These are phyloP conservation scores for Nakaseomyces uthaithaninus DNA, from an alignment of 1,139 yeast genomes.

Conservation along the genomic window DNA sequence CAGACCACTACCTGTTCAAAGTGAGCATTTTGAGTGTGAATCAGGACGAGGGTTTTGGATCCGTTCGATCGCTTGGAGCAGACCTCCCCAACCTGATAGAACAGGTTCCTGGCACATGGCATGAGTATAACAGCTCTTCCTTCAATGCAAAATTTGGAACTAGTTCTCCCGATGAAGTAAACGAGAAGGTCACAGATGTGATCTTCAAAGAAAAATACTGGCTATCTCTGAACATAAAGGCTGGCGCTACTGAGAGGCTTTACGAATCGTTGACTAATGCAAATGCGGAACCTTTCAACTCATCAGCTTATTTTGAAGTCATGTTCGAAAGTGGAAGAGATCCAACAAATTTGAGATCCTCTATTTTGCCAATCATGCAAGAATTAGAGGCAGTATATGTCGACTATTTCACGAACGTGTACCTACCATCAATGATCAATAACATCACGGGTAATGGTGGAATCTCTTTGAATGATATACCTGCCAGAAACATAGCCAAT, in stretches of 20 bases:
- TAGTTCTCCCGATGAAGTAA: slow-evolving; percentile 32
- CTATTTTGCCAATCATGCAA: slow-evolving; percentile 37
- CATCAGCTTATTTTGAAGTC: slow-evolving; percentile 28
- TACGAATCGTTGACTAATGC: slow-evolving; percentile 32
- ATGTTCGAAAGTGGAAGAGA: slow-evolving; percentile 51
- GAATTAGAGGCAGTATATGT: slow-evolving; percentile 31
- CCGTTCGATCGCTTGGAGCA: slow-evolving; percentile 12
- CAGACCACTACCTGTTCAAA: slow-evolving; percentile 11
- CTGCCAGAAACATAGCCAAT: slow-evolving; percentile 3
- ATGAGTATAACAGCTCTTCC: slow-evolving; percentile 24
- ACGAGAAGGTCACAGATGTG: slow-evolving; percentile 34
- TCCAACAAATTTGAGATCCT: slow-evolving; percentile 37
- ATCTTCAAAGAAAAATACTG: slow-evolving; percentile 47
- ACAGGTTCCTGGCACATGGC: slow-evolving; percentile 22
- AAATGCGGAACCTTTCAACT: slow-evolving; percentile 24
- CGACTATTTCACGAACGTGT: slow-evolving; percentile 24
- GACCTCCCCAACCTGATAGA: slow-evolving; percentile 15
- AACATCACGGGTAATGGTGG: slow-evolving; percentile 18
- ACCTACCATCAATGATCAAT: slow-evolving; percentile 22
- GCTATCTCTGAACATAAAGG: slow-evolving; percentile 43
- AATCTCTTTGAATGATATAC: slow-evolving; percentile 14
- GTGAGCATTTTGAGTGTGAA: slow-evolving; percentile 13
- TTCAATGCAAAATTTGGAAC: slow-evolving; percentile 28
- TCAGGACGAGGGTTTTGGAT: slow-evolving; percentile 11
- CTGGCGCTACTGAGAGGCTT: slow-evolving; percentile 40